Conservation (phyloP, 2,329 filamentous ascomycete species). For the Fusarium devonianum region DNA sequence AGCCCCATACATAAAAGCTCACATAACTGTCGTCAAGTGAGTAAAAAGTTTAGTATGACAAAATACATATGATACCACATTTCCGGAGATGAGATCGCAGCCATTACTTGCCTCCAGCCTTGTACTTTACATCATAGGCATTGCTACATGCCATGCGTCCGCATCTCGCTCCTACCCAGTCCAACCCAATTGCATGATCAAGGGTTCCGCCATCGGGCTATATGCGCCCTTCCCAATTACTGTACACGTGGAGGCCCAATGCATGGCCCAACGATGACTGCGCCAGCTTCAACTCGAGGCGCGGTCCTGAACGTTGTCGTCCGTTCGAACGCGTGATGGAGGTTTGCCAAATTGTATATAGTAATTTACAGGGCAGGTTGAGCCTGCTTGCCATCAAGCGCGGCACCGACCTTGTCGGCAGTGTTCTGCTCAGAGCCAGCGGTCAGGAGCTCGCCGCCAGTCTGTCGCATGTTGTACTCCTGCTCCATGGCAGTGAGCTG, state of each 20-base stretch:
- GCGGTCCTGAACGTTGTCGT: conserved; percentile 25
- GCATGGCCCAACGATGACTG: conserved; percentile 32
- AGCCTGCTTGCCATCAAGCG: conserved; percentile 54
- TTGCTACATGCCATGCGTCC: conserved; percentile 33
- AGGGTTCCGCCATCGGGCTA: conserved; percentile 32
- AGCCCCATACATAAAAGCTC: conserved; percentile 19
- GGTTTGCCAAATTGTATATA: conserved; percentile 12
- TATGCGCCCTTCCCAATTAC: conserved; percentile 42
- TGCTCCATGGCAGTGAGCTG: conserved; percentile 97
- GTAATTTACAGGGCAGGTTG: conserved; percentile 60
- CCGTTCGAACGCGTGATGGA: conserved; percentile 17
- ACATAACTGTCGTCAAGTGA: conserved; percentile 34
- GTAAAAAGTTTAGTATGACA: conserved; percentile 38
- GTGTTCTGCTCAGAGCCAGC: conserved; percentile 55
- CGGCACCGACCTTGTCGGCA: conserved; percentile 58
- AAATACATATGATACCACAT: conserved; percentile 40
- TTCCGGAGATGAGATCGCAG: conserved; percentile 43
- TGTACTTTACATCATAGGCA: conserved; percentile 42
- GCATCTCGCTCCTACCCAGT: conserved; percentile 24
- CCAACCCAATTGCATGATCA: conserved; percentile 35
- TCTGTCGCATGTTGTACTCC: conserved; percentile 95
- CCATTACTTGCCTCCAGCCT: conserved; percentile 36
- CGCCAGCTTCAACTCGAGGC: conserved; percentile 30
- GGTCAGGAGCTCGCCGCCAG: conserved; percentile 75
- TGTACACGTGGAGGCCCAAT: conserved; percentile 39